These are phyloP conservation scores for Escallonia herrerae DNA, from an alignment of 129 eudicot genomes.

Conservation along the genomic window DNA sequence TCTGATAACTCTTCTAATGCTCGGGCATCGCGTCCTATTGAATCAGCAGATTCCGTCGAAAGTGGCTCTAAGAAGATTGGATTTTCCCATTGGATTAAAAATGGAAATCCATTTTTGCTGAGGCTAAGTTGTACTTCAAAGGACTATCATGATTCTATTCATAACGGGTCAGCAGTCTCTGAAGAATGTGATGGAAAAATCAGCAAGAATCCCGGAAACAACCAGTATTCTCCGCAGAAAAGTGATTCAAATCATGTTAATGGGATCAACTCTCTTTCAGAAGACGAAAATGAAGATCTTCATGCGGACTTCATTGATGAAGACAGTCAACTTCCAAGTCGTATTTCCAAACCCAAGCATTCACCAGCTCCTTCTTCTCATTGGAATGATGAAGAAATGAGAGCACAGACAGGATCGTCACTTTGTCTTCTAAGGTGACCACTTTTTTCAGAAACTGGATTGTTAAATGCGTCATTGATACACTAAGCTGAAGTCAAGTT, in stretches of 20 bases:
- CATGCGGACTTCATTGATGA: constrained; percentile 98
- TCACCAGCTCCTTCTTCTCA: constrained; percentile 46
- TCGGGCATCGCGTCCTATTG: constrained; percentile 26
- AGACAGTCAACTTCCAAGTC: constrained; percentile 97
- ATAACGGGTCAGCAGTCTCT: constrained; percentile 24
- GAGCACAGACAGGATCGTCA: constrained; percentile 87
- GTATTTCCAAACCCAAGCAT: constrained; percentile 48
- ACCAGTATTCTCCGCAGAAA: constrained; percentile 14
- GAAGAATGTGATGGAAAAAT: constrained; percentile 32
- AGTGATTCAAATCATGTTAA: constrained; percentile 35
- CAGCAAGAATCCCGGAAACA: constrained; percentile 16
- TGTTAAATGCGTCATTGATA: constrained; percentile 12
- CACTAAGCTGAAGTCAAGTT: constrained; percentile 23
- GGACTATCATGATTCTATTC: constrained; percentile 36
- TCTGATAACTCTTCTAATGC: constrained; percentile 34
- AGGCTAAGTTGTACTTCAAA: constrained; percentile 32
- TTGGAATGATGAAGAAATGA: constrained; percentile 47
- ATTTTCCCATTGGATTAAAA: constrained; percentile 59
- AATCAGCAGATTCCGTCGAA: constrained; percentile 28
- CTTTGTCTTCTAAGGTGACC: constrained; percentile 75
- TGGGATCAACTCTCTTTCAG: constrained; percentile 46
- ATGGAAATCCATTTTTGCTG: constrained; percentile 58
- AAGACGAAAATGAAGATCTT: constrained; percentile 97
- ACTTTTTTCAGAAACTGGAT: constrained; percentile 5
- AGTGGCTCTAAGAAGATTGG: constrained; percentile 49